Evolutionary conservation across 163 green algal species (phyloP).

Genomic region (Botryococcus braunii): DNA sequence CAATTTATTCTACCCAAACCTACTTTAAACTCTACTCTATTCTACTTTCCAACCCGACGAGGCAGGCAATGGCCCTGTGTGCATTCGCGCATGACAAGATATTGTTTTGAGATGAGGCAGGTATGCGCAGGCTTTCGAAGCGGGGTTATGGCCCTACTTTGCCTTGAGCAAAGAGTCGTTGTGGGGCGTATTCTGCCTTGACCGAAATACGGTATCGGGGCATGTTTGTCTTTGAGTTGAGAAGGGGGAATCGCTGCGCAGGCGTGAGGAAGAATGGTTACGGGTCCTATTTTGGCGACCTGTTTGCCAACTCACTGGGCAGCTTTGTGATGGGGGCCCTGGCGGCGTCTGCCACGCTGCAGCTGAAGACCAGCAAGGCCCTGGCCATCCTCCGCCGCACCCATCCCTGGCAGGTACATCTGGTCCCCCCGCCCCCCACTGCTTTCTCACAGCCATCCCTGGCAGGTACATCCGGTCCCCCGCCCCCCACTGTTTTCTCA

Average conservation of each 20-base stretch:
- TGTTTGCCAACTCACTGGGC: conserved; percentile 71
- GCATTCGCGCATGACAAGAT: too few species aligned
- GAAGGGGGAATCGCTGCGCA: neutral
- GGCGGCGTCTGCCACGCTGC: conserved; percentile 33
- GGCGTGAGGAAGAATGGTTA: conserved; percentile 6
- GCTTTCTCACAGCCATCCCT: neutral
- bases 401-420: conserved; percentile 7
- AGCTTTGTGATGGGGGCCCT: conserved; percentile 73
- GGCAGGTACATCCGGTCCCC: neutral
- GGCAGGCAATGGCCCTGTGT: too few species aligned
- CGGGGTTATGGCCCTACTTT: too few species aligned
- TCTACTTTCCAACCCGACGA: too few species aligned
- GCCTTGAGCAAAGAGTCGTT: too few species aligned
- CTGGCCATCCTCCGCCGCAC: conserved; percentile 15
- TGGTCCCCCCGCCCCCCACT: neutral
- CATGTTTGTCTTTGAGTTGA: too few species aligned
- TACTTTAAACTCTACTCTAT: too few species aligned
- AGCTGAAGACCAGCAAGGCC: conserved; percentile 22
- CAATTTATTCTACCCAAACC: too few species aligned
- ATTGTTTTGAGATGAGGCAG: too few species aligned
- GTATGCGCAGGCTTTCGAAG: too few species aligned
- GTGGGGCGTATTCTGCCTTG: too few species aligned
- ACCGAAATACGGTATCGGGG: too few species aligned
- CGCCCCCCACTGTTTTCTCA: neutral
- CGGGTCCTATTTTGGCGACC: conserved; percentile 54